Evolutionary conservation across 1,284 basidiomycete genomes (phyloP).

Genomic region (Spongispora temasekensis): DNA sequence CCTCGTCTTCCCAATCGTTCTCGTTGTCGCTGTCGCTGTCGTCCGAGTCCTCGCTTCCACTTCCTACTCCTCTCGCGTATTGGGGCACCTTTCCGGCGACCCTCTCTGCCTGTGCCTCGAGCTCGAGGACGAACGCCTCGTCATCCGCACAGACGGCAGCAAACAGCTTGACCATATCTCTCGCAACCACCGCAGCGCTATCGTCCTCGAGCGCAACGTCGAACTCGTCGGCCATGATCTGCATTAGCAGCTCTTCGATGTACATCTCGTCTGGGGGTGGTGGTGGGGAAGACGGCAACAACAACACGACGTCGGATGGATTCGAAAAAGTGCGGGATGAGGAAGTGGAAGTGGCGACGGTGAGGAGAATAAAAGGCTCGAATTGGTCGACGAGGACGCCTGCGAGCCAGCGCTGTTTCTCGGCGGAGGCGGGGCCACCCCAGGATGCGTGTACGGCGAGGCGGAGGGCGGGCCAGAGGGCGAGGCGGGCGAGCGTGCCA

Average conservation of each 20-base stretch:
- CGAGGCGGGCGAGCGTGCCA: constrained; percentile 77
- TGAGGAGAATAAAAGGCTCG: constrained; percentile 46
- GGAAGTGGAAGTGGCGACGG: neutral
- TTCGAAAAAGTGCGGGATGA: neutral
- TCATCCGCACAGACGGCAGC: constrained; percentile 42
- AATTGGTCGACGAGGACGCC: constrained; percentile 84
- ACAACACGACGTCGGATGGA: too few species aligned
- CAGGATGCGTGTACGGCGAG: constrained; percentile 81
- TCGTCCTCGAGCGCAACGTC: constrained; percentile 82
- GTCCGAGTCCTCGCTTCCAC: constrained; percentile 43
- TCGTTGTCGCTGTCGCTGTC: constrained; percentile 45
- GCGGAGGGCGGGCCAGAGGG: constrained; percentile 80
- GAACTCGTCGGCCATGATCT: constrained; percentile 85
- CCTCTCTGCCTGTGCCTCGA: constrained; percentile 64
- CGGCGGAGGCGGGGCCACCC: constrained; percentile 72
- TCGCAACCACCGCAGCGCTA: constrained; percentile 69
- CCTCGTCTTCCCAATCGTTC: constrained; percentile 35
- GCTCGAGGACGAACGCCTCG: constrained; percentile 50
- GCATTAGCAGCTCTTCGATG: constrained; percentile 75
- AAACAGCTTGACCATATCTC: constrained; percentile 73
- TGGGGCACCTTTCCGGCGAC: constrained; percentile 59
- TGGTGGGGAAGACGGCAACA: too few species aligned
- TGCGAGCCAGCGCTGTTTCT: constrained; percentile 81
- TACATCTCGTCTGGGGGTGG: constrained; percentile 70
- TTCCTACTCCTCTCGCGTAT: constrained; percentile 46